Evolutionary conservation across 768 basidiomycete genomes (phyloP), one percentile per base, ranked within the genome.

Genomic region (Lyophyllum semitale): DNA sequence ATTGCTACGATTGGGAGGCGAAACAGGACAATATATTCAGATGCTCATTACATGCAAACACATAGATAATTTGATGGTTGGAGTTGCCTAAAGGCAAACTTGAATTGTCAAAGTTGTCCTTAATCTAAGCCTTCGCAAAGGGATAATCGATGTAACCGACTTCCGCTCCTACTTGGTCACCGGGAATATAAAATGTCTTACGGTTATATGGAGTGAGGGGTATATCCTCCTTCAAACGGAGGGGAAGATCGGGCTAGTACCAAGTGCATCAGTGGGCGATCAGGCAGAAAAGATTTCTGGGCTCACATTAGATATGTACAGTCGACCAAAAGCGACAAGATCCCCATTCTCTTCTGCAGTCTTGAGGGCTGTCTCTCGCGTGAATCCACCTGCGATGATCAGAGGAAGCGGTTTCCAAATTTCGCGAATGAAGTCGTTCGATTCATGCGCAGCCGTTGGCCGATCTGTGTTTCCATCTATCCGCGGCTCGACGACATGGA

Each of bases 211-310:
- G 41, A 17, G 60, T 69, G 20, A 72, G 55, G 0, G 71, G 63
- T 5, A 74, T 53, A 33, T 72, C 57, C 38, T 69, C 54, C 54
- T 66, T 56, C n/a, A 77, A 47, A 6, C 75, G 66, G 13, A 58
- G 37, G 0, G 70, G 71, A 5, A 79, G 66, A 56, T 78, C 76
- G 8, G 77, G 77, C 75, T 77, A 54, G 29, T 41, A n/a, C n/a
- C n/a, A n/a, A 37, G 11, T 32, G 43, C 17, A 22, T 32, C 17
- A 22, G 20, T 53, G 4, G 23, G 23, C 29, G 61, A 4, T 20
- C 23, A 8, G 3, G 20, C 9, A 41, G 18, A 13, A 32, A 4
- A 20, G 23, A 27, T 3, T 11, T 47, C 45, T 62, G 41, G 55
- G 65, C 68, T 53, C 47, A 71, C 72, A 43, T 75, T 75, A 1